Conservation (phyloP, 2,329 filamentous ascomycete species). For the Pseudogymnoascus sp. region DNA sequence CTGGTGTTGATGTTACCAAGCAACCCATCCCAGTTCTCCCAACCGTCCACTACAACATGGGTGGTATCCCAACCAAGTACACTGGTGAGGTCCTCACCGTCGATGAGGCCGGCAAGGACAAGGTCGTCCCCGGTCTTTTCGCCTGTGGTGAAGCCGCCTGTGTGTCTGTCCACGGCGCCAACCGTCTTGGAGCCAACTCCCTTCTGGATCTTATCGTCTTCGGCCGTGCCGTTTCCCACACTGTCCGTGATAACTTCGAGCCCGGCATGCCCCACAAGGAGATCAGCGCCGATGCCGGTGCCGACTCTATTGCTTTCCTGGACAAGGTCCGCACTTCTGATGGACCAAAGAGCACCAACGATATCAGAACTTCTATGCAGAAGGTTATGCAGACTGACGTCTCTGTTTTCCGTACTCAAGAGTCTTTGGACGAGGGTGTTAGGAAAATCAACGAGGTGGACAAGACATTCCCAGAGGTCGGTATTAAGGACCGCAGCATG, state of each 20-base stretch:
- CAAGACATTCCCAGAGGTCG: conserved; percentile 67
- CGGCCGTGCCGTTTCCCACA: conserved; percentile 93
- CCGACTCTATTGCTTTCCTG: conserved; percentile 75
- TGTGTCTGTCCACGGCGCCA: conserved; percentile 96
- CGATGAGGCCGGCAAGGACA: conserved; percentile 76
- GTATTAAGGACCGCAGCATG: conserved; percentile 98
- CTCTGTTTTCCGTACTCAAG: conserved; percentile 90
- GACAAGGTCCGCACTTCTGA: conserved; percentile 78
- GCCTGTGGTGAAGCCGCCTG: conserved; percentile 96
- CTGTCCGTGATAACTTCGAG: conserved; percentile 86
- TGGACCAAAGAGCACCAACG: conserved; percentile 77
- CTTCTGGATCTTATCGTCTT: conserved; percentile 96
- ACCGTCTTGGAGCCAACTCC: conserved; percentile 96
- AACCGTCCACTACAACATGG: conserved; percentile 99
- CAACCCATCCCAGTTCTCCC: conserved; percentile 94
- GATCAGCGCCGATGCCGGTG: conserved; percentile 74
- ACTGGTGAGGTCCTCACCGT: conserved; percentile 91
- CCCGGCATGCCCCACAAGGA: conserved; percentile 74
- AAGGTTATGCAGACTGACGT: conserved; percentile 98
- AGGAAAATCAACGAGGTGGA: conserved; percentile 80
- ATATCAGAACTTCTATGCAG: conserved; percentile 88
- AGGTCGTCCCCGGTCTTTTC: conserved; percentile 89
- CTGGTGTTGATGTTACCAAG: conserved; percentile 93
- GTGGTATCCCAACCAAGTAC: conserved; percentile 95
- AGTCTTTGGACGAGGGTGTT: conserved; percentile 89